Percentiles rank a stretch among this genome's conserved stretches.
phyloP scores from a whole-genome alignment of 768 basidiomycete species.

The Kwoniella bestiolae region DNA sequence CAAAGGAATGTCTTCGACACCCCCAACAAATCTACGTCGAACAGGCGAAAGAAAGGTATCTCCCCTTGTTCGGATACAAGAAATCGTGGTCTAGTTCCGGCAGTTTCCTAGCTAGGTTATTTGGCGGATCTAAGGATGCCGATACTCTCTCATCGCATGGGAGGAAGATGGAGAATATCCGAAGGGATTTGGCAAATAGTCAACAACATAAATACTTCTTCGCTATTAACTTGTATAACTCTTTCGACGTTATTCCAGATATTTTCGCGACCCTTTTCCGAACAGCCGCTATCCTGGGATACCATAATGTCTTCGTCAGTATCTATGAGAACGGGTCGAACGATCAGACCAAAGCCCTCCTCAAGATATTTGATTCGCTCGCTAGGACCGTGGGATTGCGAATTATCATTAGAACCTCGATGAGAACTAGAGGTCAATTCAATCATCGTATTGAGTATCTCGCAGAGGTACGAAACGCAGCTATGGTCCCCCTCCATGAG shows the following conservation, averaged over 20 bases:
- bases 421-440: constrained; percentile 91
- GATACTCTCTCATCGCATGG: constrained; percentile 23
- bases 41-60: constrained; percentile 84
- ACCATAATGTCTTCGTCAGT: constrained; percentile 96
- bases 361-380: constrained; percentile 92
- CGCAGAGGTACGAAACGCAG: constrained; percentile 99
- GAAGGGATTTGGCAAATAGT: constrained; percentile 45
- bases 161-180: constrained; percentile 39
- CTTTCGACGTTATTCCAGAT: constrained; percentile 97
- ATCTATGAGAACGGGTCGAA: constrained; percentile 99
- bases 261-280: constrained; percentile 95
- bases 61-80: constrained; percentile 77
- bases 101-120: constrained; percentile 41
- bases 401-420: constrained; percentile 88
- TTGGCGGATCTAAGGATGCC: constrained; percentile 38
- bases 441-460: constrained; percentile 99
- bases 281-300: constrained; percentile 86
- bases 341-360: constrained; percentile 96
- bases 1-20: constrained; percentile 83
- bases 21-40: constrained; percentile 82
- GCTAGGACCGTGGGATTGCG: constrained; percentile 87
- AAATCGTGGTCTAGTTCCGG: constrained; percentile 57
- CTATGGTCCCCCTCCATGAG: constrained; percentile 93
- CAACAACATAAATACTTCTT: constrained; percentile 97
- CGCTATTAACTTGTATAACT: constrained; percentile 99